These are phyloP conservation scores for Bacidia gigantensis DNA, from an alignment of 495 filamentous ascomycete species.

Conservation along the genomic window DNA sequence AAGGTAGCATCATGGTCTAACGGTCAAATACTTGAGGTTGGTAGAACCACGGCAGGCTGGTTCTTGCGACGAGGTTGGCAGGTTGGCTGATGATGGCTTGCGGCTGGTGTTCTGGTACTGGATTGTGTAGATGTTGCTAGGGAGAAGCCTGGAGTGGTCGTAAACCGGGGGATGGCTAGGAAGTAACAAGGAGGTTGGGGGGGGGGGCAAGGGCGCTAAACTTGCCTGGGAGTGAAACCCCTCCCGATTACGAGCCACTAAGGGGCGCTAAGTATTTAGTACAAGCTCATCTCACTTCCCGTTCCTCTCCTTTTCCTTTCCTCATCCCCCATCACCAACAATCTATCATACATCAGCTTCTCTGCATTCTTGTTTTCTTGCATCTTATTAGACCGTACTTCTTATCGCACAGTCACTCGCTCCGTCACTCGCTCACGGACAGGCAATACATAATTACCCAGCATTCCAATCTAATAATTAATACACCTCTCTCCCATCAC, in stretches of 20 bases:
- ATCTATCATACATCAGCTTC: no score
- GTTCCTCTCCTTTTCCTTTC: constrained; percentile 2
- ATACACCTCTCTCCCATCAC: neutral
- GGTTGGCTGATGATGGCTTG: no score
- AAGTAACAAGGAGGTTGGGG: neutral
- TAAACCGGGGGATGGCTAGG: no score
- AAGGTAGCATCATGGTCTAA: no score
- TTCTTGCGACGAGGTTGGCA: no score
- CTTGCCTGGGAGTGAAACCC: neutral
- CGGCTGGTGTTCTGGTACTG: no score
- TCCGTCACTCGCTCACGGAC: constrained; percentile 5
- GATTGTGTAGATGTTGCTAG: no score
- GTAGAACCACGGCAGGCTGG: no score
- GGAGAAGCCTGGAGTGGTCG: no score
- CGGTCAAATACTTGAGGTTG: no score
- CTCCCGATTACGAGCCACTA: neutral
- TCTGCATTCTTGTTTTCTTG: neutral
- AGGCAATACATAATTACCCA: neutral
- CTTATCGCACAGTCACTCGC: constrained; percentile 2
- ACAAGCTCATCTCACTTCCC: neutral
- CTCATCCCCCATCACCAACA: neutral
- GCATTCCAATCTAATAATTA: neutral
- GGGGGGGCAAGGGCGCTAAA: neutral
- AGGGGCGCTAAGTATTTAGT: neutral
- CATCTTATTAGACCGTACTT: neutral